Evolutionary conservation across 306 rosid species (phyloP).

Genomic region (Acacia acuminata): DNA sequence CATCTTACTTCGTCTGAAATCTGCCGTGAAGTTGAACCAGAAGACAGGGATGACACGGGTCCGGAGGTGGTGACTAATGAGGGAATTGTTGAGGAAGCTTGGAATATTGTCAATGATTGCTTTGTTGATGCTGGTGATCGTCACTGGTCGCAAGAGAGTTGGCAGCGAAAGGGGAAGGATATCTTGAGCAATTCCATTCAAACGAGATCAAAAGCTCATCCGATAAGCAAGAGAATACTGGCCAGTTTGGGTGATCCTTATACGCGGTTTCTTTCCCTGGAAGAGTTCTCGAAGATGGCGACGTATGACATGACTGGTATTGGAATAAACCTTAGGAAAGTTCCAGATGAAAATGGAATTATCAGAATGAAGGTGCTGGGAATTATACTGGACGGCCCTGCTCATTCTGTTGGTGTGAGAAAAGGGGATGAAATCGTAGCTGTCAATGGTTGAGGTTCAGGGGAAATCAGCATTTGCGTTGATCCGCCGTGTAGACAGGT

Average conservation of each 20-base stretch:
- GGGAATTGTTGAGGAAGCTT: slow-evolving; percentile 85
- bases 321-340: slow-evolving; percentile 96
- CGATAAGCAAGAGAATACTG: slow-evolving; percentile 75
- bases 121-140: slow-evolving; percentile 62
- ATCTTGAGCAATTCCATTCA: slow-evolving; percentile 68
- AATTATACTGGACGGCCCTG: slow-evolving; percentile 91
- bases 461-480: slow-evolving; percentile 67
- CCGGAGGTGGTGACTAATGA: slow-evolving; percentile 58
- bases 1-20: slow-evolving; percentile 32
- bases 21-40: slow-evolving; percentile 53
- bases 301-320: slow-evolving; percentile 98
- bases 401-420: slow-evolving; percentile 85
- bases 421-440: slow-evolving; percentile 95
- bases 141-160: slow-evolving; percentile 71
- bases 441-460: slow-evolving; percentile 71
- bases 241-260: slow-evolving; percentile 92
- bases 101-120: slow-evolving; percentile 89
- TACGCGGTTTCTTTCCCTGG: slow-evolving; percentile 84
- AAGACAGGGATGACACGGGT: slow-evolving; percentile 24
- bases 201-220: slow-evolving; percentile 84
- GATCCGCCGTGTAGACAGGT: slow-evolving; percentile 75
- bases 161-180: slow-evolving; percentile 81
- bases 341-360: slow-evolving; percentile 71
- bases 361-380: slow-evolving; percentile 71
- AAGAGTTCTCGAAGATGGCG: slow-evolving; percentile 99